Evolutionary conservation across 2,329 filamentous ascomycete genomes (phyloP), one percentile per base, ranked within the genome.

Genomic region (Exophiala mesophila): DNA sequence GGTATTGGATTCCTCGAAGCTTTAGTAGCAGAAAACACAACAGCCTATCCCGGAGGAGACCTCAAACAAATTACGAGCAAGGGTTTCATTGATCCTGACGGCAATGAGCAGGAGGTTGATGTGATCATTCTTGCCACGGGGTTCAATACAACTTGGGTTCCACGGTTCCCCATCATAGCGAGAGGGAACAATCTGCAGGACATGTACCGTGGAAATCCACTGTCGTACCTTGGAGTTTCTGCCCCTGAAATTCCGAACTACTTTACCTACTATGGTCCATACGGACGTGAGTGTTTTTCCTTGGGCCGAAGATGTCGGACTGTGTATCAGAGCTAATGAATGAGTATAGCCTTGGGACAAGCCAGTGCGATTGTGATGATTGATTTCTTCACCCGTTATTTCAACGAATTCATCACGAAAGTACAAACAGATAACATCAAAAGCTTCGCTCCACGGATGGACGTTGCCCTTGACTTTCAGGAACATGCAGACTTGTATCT

Each of bases 401-500:
- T 44, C 21, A 13, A 55, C 13, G 39, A 50, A 28, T 42, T 51
- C 2, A 36, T 57, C 12, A 29, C 47, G 16, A 57, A 57, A 40
- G 53, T 57, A 42, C 39, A 46, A 19, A 36, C 18, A 3, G 42
- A 52, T 8, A 29, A 47, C 29, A 49, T 52, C 36, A 39, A 30
- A 21, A 6, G 19, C 36, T 38, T 10, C 17, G 20, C 6, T 31
- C 32, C 17, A 28, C 23, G 32, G 30, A 12, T 65, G 43, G 44
- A 52, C 20, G 51, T 58, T 12, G 47, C 50, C 1, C 24, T 47
- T 13, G 53, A 60, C 31, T 66, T 66, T 49, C 54, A 55, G 4
- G 58, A 62, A 36, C 65, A 68, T 47, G 61, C 62, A 1, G 62
- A 66, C 51, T 49, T 63, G 8, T 66, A 64, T 49, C 50, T 65